Evolutionary conservation across 2,329 filamentous ascomycete species (phyloP).

Genomic region (Pestalotiopsis fici): DNA sequence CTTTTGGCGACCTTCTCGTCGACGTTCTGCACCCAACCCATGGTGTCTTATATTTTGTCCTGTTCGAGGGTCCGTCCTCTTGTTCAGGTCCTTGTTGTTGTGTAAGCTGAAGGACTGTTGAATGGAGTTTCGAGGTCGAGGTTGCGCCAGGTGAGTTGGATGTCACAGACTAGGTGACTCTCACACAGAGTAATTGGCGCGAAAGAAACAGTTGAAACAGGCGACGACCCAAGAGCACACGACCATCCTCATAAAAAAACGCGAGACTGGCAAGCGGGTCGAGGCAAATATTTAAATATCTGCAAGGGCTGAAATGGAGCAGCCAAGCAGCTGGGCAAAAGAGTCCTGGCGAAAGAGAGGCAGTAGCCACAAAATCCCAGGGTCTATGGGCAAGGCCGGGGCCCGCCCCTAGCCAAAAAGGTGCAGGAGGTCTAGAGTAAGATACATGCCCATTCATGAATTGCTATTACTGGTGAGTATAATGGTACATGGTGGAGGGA

Average conservation of each 20-base stretch:
- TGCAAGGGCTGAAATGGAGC: background rate
- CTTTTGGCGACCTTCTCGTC: slow-evolving; percentile 64
- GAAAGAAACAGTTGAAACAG: background rate
- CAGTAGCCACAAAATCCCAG: background rate
- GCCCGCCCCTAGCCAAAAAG: background rate
- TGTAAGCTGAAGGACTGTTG: background rate
- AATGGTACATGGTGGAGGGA: background rate
- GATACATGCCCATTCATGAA: background rate
- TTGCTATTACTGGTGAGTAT: background rate
- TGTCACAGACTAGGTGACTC: background rate
- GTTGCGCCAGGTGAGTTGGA: background rate
- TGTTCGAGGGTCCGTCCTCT: background rate
- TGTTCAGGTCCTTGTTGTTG: background rate
- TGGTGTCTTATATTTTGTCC: slow-evolving; percentile 21
- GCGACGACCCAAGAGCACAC: background rate
- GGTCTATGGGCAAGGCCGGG: background rate
- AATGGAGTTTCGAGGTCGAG: background rate
- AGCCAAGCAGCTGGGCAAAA: background rate
- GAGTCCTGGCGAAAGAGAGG: background rate
- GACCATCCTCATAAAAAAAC: background rate
- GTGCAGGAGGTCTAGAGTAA: background rate
- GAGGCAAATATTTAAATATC: slow-evolving; percentile 1
- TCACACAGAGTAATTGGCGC: background rate
- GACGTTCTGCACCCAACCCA: slow-evolving; percentile 50
- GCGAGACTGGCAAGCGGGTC: background rate